Percentiles rank a stretch among this genome's conserved stretches.
These are phyloP conservation scores for Boletus rubroflammeus DNA, from an alignment of 768 basidiomycete genomes.

Conservation along the genomic window DNA sequence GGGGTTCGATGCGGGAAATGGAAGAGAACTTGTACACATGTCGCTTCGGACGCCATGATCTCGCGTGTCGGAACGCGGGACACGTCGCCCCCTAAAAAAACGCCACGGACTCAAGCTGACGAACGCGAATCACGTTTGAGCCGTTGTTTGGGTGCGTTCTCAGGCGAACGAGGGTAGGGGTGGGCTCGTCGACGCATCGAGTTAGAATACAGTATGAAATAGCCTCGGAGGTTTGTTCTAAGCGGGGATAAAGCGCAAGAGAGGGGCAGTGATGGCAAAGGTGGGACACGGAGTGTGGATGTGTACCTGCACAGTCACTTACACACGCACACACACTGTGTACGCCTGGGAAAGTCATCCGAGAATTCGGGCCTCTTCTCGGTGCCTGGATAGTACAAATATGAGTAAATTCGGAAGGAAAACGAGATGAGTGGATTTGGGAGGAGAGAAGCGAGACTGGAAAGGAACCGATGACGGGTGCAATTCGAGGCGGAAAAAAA, in stretches of 20 bases:
- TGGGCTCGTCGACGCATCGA: background rate
- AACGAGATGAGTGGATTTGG: background rate
- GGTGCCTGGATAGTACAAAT: slow-evolving; percentile 15
- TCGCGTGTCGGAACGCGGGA: background rate
- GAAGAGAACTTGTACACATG: background rate
- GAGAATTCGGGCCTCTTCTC: slow-evolving; percentile 5
- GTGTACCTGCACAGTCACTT: background rate
- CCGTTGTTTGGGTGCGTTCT: background rate
- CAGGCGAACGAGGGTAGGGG: background rate
- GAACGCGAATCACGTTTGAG: slow-evolving; percentile 1
- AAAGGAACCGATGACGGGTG: background rate
- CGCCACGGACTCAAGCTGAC: background rate
- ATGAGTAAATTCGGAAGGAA: slow-evolving; percentile 9
- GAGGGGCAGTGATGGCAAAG: background rate
- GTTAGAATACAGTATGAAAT: background rate
- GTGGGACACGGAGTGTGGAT: background rate
- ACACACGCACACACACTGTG: background rate
- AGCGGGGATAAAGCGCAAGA: background rate
- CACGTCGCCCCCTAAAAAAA: background rate
- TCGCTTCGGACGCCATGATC: background rate
- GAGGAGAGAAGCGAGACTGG: background rate
- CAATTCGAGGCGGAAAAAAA: background rate
- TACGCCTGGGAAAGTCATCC: slow-evolving; percentile 3
- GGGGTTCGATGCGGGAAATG: background rate
- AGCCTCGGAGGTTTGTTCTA: background rate